A percentile compares a stretch with the other conserved stretches of the same genome.
These are phyloP conservation scores for Sphagnum tenellum DNA, from an alignment of 225 moss, liverwort and hornwort species.

Conservation along the genomic window DNA sequence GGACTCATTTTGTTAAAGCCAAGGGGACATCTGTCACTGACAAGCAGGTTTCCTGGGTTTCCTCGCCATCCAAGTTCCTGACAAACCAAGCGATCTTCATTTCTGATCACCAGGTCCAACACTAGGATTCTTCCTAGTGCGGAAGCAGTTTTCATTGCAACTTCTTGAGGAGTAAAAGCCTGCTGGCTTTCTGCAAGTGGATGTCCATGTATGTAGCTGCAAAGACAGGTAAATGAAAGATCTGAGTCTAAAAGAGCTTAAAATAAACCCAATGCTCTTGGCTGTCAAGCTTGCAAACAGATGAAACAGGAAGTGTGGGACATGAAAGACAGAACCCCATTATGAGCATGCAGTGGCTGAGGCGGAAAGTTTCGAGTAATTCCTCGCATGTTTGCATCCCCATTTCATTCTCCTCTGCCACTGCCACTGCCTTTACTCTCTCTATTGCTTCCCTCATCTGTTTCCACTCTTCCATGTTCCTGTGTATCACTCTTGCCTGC, in stretches of 20 bases:
- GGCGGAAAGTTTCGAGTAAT: constrained; percentile 71
- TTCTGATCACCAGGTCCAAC: constrained; percentile 79
- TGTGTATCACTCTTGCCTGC: constrained; percentile 78
- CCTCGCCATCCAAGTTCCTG: constrained; percentile 78
- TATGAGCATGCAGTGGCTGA: constrained; percentile 80
- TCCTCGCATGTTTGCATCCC: constrained; percentile 65
- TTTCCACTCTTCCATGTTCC: constrained; percentile 63
- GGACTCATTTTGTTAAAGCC: constrained; percentile 44
- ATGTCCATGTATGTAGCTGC: constrained; percentile 67
- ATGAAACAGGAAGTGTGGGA: background rate
- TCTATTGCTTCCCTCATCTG: constrained; percentile 50
- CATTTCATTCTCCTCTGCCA: constrained; percentile 50
- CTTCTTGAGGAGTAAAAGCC: constrained; percentile 56
- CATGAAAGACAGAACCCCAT: constrained; percentile 56
- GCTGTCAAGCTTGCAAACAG: background rate
- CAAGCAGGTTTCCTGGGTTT: constrained; percentile 73
- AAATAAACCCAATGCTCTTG: background rate
- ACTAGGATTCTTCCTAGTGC: constrained; percentile 73
- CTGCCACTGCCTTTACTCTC: constrained; percentile 34
- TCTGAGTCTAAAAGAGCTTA: background rate
- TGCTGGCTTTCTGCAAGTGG: constrained; percentile 49
- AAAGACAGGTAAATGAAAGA: background rate
- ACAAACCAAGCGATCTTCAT: constrained; percentile 81
- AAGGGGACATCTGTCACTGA: constrained; percentile 48
- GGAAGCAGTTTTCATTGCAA: constrained; percentile 57